Percentiles rank a stretch among this genome's conserved stretches.
Conservation (phyloP, 2,329 filamentous ascomycete genomes). For the Beauveria sp. region DNA sequence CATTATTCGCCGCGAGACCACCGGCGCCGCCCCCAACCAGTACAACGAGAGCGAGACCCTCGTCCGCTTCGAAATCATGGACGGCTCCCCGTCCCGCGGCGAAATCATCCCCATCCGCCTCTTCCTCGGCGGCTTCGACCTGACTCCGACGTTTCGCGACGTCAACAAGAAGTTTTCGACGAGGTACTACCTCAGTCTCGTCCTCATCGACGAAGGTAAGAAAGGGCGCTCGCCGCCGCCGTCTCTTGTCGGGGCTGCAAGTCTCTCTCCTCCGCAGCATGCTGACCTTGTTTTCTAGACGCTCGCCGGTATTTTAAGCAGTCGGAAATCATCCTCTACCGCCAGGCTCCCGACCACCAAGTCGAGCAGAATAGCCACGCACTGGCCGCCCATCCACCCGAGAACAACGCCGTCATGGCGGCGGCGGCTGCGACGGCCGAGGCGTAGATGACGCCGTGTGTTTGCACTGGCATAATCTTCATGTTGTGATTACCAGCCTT, state of each 20-base stretch:
- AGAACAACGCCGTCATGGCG: slow-evolving; percentile 35
- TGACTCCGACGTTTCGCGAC: slow-evolving; percentile 96
- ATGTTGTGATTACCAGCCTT: slow-evolving; percentile 5
- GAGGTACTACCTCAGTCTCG: slow-evolving; percentile 91
- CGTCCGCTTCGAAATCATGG: slow-evolving; percentile 99
- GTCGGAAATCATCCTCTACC: slow-evolving; percentile 93
- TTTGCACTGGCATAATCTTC: slow-evolving; percentile 1
- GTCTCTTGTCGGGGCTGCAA: neutral
- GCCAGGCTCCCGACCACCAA: slow-evolving; percentile 60
- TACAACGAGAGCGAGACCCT: slow-evolving; percentile 99
- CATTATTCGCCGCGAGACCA: slow-evolving; percentile 94
- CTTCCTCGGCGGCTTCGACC: slow-evolving; percentile 93
- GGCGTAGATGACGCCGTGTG: slow-evolving; percentile 15
- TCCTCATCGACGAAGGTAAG: slow-evolving; percentile 87
- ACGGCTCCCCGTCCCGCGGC: slow-evolving; percentile 93
- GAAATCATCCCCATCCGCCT: slow-evolving; percentile 92
- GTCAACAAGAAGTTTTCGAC: slow-evolving; percentile 99
- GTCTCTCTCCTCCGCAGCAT: neutral
- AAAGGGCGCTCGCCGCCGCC: slow-evolving; percentile 5
- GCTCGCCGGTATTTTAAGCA: slow-evolving; percentile 98
- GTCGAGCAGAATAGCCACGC: slow-evolving; percentile 30
- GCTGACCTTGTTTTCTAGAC: slow-evolving; percentile 43
- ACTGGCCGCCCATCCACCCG: slow-evolving; percentile 33
- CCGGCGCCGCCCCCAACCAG: slow-evolving; percentile 92
- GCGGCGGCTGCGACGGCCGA: slow-evolving; percentile 14